Percentiles rank a stretch among this genome's conserved stretches.
Conservation (phyloP, 2,329 filamentous ascomycete genomes). For the Dryadomyces sulphureus region DNA sequence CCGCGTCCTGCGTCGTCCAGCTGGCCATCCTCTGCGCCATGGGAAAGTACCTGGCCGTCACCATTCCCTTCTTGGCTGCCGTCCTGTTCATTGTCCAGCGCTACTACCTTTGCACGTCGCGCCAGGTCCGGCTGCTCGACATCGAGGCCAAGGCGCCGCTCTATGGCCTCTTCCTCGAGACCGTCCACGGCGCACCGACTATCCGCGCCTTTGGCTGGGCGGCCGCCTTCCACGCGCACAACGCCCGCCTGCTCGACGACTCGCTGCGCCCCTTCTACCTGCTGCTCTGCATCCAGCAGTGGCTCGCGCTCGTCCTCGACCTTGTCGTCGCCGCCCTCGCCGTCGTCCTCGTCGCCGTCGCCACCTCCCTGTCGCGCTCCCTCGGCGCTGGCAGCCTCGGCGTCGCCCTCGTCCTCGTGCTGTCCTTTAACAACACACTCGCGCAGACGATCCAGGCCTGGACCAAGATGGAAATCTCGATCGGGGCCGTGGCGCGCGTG, state of each 20-base stretch:
- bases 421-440: constrained; percentile 19
- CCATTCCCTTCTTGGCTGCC: constrained; percentile 29
- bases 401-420: constrained; percentile 21
- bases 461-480: constrained; percentile 17
- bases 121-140: constrained; percentile 41
- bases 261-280: constrained; percentile 6
- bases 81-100: constrained; percentile 33
- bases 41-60: constrained; percentile 28
- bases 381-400: constrained; percentile 21
- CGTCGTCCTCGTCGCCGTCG: background rate
- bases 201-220: constrained; percentile 31
- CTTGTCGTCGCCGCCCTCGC: constrained; percentile 26
- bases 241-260: background rate
- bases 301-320: constrained; percentile 15
- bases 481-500: constrained; percentile 19
- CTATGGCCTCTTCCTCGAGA: constrained; percentile 30
- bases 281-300: constrained; percentile 6
- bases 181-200: constrained; percentile 29
- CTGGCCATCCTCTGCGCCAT: constrained; percentile 15
- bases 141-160: constrained; percentile 42
- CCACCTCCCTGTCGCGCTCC: background rate
- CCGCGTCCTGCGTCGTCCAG: background rate
- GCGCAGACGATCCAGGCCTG: constrained; percentile 17
- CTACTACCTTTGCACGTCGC: constrained; percentile 40
- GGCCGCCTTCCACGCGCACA: background rate